Conservation (phyloP, 1,284 basidiomycete species). For the Pascua guehoae region DNA sequence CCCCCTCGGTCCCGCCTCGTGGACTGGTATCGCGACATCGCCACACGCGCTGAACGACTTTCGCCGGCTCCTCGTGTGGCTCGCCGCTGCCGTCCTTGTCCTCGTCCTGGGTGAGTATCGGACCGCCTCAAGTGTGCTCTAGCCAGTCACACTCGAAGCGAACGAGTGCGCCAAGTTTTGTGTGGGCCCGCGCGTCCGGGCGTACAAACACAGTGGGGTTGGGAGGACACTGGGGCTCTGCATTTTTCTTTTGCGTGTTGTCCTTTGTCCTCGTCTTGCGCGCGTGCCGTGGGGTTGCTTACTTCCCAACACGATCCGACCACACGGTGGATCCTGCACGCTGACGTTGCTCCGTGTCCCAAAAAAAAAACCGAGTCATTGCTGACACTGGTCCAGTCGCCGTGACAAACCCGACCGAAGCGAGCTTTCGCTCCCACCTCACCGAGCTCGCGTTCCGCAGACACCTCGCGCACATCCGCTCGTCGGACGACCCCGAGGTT, state of each 20-base stretch:
- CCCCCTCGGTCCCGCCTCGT: constrained; percentile 4
- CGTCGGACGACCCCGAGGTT: constrained; percentile 54
- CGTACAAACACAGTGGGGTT: neutral
- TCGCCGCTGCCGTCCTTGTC: constrained; percentile 29
- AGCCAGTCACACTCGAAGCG: neutral
- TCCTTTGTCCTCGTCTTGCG: no score
- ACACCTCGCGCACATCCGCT: constrained; percentile 79
- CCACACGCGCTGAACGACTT: constrained; percentile 20
- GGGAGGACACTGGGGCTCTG: no score
- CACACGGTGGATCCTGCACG: neutral
- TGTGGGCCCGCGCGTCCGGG: neutral
- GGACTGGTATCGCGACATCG: constrained; percentile 1
- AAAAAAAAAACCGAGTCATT: neutral
- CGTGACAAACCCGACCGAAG: constrained; percentile 87
- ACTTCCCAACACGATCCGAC: neutral
- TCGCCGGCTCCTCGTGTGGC: constrained; percentile 34
- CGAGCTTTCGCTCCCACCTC: constrained; percentile 86
- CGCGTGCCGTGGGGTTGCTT: neutral
- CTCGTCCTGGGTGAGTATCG: constrained; percentile 32
- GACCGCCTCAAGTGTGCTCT: neutral
- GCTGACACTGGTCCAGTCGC: constrained; percentile 60
- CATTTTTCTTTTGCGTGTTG: neutral
- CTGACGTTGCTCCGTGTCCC: neutral
- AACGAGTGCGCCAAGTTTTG: neutral
- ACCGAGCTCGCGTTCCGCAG: constrained; percentile 93